Evolutionary conservation across 305 asterid species (phyloP).

Genomic region (Euphrasia arctica): DNA sequence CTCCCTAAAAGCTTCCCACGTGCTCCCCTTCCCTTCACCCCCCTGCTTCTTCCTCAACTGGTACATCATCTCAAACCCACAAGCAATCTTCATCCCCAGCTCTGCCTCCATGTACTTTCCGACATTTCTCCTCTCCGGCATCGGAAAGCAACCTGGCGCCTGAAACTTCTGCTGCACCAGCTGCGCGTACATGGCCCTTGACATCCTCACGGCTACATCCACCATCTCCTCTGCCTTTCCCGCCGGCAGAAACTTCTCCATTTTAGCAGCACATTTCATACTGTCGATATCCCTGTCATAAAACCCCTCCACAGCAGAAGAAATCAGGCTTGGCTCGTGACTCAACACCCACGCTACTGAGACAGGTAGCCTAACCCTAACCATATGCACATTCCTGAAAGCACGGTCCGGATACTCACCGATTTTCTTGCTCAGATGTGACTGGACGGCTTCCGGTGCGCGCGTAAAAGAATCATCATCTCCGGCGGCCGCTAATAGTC

Average conservation of each 20-base stretch:
- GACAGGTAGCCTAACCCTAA: constrained; percentile 60
- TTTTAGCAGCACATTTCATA: constrained; percentile 73
- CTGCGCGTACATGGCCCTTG: constrained; percentile 95
- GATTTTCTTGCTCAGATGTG: constrained; percentile 55
- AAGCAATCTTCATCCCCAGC: constrained; percentile 81
- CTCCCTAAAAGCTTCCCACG: constrained; percentile 78
- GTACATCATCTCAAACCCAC: constrained; percentile 96
- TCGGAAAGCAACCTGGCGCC: constrained; percentile 74
- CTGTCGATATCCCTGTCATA: constrained; percentile 88
- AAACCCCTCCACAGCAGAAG: constrained; percentile 81
- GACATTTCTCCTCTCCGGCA: constrained; percentile 65
- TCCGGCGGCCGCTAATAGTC: constrained; percentile 29
- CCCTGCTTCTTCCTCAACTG: constrained; percentile 72
- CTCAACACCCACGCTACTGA: constrained; percentile 75
- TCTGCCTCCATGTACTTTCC: constrained; percentile 72
- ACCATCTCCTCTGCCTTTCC: constrained; percentile 77
- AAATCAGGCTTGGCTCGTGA: constrained; percentile 61
- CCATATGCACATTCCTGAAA: constrained; percentile 55
- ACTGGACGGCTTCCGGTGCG: constrained; percentile 61
- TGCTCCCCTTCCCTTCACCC: constrained; percentile 85
- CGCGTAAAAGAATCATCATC: constrained; percentile 21
- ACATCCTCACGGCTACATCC: constrained; percentile 62
- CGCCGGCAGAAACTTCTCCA: constrained; percentile 67
- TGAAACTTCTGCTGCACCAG: constrained; percentile 75
- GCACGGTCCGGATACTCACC: constrained; percentile 69